Base-by-base conservation (phyloP, 495 filamentous ascomycete genomes). In the Friedmanniomyces simplex region DNA sequence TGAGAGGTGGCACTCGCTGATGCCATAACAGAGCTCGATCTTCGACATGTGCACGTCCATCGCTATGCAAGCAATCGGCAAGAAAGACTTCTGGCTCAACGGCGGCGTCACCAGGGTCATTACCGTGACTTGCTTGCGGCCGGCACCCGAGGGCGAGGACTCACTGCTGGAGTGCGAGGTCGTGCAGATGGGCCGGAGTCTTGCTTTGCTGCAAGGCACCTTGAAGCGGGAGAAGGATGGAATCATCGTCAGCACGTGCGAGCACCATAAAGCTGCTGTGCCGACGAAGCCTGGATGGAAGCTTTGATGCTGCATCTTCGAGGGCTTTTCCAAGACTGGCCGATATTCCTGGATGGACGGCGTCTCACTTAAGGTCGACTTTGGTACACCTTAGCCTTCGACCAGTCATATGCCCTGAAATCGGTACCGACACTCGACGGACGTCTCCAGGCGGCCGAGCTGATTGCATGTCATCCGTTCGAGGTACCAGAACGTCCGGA, bases 21-120 rank as follows among this genome's bases (percentile, higher is more conserved):
- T 32, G 4, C 3, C 4, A 10, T 4, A 8, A 4, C 64, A 67
- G 13, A 60, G 68, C 5, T 56, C 65, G 0, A 69, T 71, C 41
- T 71, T 68, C 64, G 71, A 73, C 58, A 61, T 71, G 37, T 66
- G 61, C 54, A 71, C 71, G 14, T 64, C 60, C 18, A 56, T 66
- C 10, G 56, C 67, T 1, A 47, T 73, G 20, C 48, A 54, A 20
- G 54, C 61, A 10, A 50, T 60, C 49, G 52, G 64, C 18, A 63
- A 42, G 18, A 46, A 57, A 18, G 68, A 62, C 13, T 66, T 64
- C 58, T 73, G 68, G 68, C 55, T 69, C 41, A 62, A 62, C 11
- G 69, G 65, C 7, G 67, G 69, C 37, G 71, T 73, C 14, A 66
- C 52, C 50, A 41, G 71, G 13, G 66, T 60, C 22, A 57, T 73